A percentile compares a stretch with the other conserved stretches of the same genome.
Evolutionary conservation across 2,329 filamentous ascomycete species (phyloP).

Genomic region (Pyrenochaeta sp.): DNA sequence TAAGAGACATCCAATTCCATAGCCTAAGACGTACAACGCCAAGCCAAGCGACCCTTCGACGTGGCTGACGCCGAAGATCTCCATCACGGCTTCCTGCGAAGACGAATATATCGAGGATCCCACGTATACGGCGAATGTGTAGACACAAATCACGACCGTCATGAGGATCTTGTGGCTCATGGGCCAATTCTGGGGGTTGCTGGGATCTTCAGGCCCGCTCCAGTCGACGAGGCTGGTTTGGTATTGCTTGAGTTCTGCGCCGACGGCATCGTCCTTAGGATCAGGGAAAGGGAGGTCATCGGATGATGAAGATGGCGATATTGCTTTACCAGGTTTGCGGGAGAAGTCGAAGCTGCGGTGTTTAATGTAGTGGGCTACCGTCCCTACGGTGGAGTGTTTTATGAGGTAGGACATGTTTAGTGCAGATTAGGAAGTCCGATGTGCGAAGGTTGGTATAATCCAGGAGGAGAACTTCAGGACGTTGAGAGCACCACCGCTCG

Average conservation of each 20-base stretch:
- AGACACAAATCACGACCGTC: slow-evolving; percentile 52
- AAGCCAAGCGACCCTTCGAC: slow-evolving; percentile 65
- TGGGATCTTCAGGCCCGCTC: slow-evolving; percentile 47
- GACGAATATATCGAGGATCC: slow-evolving; percentile 61
- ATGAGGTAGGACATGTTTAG: slow-evolving; percentile 32
- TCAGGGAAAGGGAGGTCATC: slow-evolving; percentile 25
- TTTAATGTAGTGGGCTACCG: slow-evolving; percentile 24
- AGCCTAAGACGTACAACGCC: slow-evolving; percentile 68
- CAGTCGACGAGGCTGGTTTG: slow-evolving; percentile 49
- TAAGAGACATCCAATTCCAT: slow-evolving; percentile 68
- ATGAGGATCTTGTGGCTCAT: slow-evolving; percentile 42
- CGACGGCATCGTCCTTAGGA: slow-evolving; percentile 18
- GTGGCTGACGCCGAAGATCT: slow-evolving; percentile 61
- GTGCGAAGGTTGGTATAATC: background rate
- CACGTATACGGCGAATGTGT: slow-evolving; percentile 67
- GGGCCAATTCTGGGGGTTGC: slow-evolving; percentile 50
- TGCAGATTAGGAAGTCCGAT: background rate
- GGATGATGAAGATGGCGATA: slow-evolving; percentile 26
- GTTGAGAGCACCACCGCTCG: background rate
- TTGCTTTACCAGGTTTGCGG: slow-evolving; percentile 17
- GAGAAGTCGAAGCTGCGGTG: slow-evolving; percentile 33
- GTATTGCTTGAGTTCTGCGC: slow-evolving; percentile 28
- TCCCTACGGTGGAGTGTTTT: slow-evolving; percentile 28
- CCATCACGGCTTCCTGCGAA: slow-evolving; percentile 55
- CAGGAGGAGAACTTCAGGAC: background rate